A percentile compares a stretch with the other conserved stretches of the same genome.
phyloP scores from a whole-genome alignment of 139 green algal genomes.

The Picochlorum sp. region DNA sequence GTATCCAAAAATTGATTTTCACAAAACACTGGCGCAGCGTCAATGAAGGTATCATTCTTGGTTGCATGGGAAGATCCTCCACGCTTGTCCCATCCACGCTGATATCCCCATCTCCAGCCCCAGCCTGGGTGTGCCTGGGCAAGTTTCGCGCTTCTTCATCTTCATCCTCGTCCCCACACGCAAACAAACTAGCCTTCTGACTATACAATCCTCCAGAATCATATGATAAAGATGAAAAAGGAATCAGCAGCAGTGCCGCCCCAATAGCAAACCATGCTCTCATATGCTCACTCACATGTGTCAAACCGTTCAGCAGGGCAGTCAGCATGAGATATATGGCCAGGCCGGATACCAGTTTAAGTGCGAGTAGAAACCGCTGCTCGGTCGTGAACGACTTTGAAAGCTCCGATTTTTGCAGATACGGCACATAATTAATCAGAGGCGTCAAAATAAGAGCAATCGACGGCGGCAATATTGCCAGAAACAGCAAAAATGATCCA shows the following conservation, averaged over 20 bases:
- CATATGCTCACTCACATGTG: not conserved
- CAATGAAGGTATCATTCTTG: not conserved
- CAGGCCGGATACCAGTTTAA: constrained; percentile 25
- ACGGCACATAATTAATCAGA: constrained; percentile 36
- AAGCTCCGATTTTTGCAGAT: constrained; percentile 15
- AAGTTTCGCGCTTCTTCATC: not conserved
- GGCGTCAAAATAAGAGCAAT: constrained; percentile 8
- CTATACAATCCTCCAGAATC: constrained; percentile 12
- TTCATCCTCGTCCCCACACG: not conserved
- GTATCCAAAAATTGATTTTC: constrained; percentile 53
- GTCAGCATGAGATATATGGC: constrained; percentile 37
- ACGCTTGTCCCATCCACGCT: not conserved
- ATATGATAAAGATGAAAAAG: constrained; percentile 27
- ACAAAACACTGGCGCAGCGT: constrained; percentile 13
- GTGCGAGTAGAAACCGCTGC: constrained; percentile 13
- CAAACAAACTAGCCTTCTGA: not conserved
- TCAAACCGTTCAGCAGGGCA: constrained; percentile 1
- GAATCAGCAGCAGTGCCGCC: constrained; percentile 28
- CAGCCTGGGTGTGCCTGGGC: not conserved
- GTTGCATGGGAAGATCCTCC: constrained; percentile 4
- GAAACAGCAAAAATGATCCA: constrained; percentile 40
- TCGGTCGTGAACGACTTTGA: constrained; percentile 10
- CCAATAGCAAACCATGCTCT: constrained; percentile 2
- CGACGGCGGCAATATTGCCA: constrained; percentile 29
- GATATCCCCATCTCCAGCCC: not conserved